Conservation (phyloP, 352 stramenopile genomes). For the Globisporangium lucens region DNA sequence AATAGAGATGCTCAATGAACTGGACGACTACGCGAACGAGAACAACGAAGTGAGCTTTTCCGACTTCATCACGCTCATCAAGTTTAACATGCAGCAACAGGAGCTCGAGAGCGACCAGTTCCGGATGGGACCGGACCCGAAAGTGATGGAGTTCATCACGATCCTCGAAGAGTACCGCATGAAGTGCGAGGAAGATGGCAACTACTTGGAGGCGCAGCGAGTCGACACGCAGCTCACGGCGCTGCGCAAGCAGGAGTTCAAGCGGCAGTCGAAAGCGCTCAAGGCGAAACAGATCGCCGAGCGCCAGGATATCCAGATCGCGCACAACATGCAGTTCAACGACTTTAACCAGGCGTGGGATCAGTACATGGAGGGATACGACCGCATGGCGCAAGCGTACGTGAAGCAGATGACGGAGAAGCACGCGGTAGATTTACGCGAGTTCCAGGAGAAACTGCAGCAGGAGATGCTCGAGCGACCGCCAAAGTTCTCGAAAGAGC, state of each 20-base stretch:
- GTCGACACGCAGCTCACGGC: constrained; percentile 86
- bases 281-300: constrained; percentile 89
- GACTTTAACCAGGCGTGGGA: constrained; percentile 95
- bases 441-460: constrained; percentile 89
- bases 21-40: constrained; percentile 56
- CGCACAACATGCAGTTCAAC: constrained; percentile 94
- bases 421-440: constrained; percentile 76
- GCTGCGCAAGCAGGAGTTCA: constrained; percentile 90
- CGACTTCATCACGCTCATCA: constrained; percentile 64
- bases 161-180: constrained; percentile 93
- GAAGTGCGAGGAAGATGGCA: constrained; percentile 93
- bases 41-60: constrained; percentile 55
- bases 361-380: constrained; percentile 94
- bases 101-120: constrained; percentile 47
- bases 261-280: constrained; percentile 89
- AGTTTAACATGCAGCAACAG: constrained; percentile 36
- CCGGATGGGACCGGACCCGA: constrained; percentile 75
- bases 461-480: constrained; percentile 84
- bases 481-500: constrained; percentile 92
- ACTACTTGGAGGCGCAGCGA: constrained; percentile 91
- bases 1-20: constrained; percentile 64
- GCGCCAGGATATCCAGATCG: constrained; percentile 93
- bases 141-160: constrained; percentile 92
- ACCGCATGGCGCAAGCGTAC: constrained; percentile 93
- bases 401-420: constrained; percentile 94